Base-by-base conservation (phyloP, 176 grass and related monocot species). In the Melocanna baccifera region DNA sequence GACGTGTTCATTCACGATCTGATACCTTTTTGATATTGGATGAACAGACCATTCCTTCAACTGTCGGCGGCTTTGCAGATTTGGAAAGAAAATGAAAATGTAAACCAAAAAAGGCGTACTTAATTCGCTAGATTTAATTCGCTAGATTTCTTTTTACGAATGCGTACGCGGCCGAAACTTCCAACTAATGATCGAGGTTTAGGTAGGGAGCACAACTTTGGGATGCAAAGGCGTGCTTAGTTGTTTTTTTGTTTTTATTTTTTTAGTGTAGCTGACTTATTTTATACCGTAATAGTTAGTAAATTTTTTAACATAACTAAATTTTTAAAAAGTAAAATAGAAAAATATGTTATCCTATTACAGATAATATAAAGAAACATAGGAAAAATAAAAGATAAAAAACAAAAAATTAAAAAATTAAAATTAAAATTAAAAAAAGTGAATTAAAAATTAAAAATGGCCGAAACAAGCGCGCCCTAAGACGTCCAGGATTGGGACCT, bases 51-150 rank as follows among this genome's bases (percentile, higher is more conserved):
- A 26, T 1, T 5, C 12, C 62, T 86, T 55, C 30, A 66, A 66
- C 69, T 74, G 69, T 66, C 68, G 58, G 77, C 66, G 77, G 85
- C 67, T 12, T 50, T 12, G 39, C 41, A 61, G 15, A 73, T 9
- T 42, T 55, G 15, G 56, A 5, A 41, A 79, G 5, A 0, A 73
- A 73, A 32, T 13, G 26, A 30, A 51, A 79, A 23, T 29, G 23
- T 15, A 71, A 15, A 14, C 9, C 45, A 9, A 19, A 18, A 67
- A 40, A 16, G 15, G 0, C n/a, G n/a, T n/a, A n/a, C n/a, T n/a
- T 15, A 42, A 52, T 6, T 19, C 22, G 9, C 57, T 25, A 59
- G 9, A 59, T 59, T 59, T 15, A 42, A 52, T 6, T 19, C 22
- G 9, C 57, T 25, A 59, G 9, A 59, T 59, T 59, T 58, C 8